Evolutionary conservation across 495 filamentous ascomycete species (phyloP), one percentile per base, ranked within the genome.

Genomic region (Cercophora samala): DNA sequence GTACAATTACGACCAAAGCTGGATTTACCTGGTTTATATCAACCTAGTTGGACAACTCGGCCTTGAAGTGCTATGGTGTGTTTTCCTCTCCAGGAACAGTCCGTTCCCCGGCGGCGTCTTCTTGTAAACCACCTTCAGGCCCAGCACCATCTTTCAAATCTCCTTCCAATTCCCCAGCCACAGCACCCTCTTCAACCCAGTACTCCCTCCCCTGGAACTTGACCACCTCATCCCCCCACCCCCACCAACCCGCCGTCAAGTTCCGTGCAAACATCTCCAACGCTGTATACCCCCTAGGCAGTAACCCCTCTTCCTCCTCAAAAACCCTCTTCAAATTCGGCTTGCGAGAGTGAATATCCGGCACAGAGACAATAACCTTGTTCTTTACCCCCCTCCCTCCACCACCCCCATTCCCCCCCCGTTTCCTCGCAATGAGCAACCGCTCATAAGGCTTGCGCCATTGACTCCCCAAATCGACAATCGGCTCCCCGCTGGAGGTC

Each of bases 291-390:
- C 81, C 69, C 18, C 64, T 55, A 3, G 81, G 81, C 29, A 86
- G 58, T 29, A 83, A 64, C 21, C 56, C 56, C 56, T n/a, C 56
- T 19, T 58, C 24, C 32, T 74, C 67, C 25, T 82, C 77, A 63
- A 88, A 82, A 24, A 87, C 63, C 4, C 64, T 64, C 64, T 78
- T 74, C 25, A 85, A 61, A 73, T 79, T 82, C 8, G 94, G 95
- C 74, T 99, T 99, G 63, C 93, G 82, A 1, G 94, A 97, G 79
- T 99, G 95, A 25, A 95, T 67, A 78, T 97, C 94, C 4, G 94
- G 93, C 25, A 96, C 94, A 15, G 86, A 88, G 6, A 92, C 79
- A 62, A 98, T 86, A 11, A 92, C 84, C 53, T 73, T 76, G 11
- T 55, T 42, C 53, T 51, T 18, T 4, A 75, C 51, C 29, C 56